Evolutionary conservation across 345 rosid species (phyloP), one percentile per base, ranked within the genome.

Genomic region (Aurinia saxatilis): DNA sequence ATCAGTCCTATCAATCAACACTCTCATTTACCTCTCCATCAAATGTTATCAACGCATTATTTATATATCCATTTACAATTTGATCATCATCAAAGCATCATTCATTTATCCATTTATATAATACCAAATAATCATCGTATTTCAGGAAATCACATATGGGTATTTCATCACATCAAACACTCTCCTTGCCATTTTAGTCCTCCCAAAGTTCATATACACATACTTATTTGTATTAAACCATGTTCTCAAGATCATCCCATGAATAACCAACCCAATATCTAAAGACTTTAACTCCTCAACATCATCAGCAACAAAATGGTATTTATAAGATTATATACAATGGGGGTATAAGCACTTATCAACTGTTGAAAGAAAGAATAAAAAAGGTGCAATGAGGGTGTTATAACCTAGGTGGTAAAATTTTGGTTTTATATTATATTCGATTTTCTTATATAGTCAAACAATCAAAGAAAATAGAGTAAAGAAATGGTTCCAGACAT

Each of bases 161-260:
- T 72, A 76, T 66, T 55, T 52, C 82, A 81, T 72, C 15, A 31
- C 45, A 63, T 80, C 75, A 80, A 86, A 86, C 64, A 80, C 71
- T 25, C 21, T 80, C 61, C 75, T 62, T 6, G 85, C 93, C 29
- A 58, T 76, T 34, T 58, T 75, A 21, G 52, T 33, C 68, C 59
- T 63, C 55, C 89, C 75, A 56, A 76, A 78, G 39, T 64, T 83
- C 87, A 83, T 77, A 74, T 83, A 86, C 89, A 78, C 84, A 63
- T 69, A 78, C 31, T 66, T 67, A 30, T 73, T 65, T 13, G 27
- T 49, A 30, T 72, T 78, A 65, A 72, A 59, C 57, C 52, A 69
- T 23, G 68, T 71, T 50, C 76, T 78, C 77, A 81, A 63, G 10
- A 72, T 49, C 60, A 73, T 64, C 39, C 85, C 80, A 60, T 86